phyloP scores from a whole-genome alignment of 2,329 filamentous ascomycete genomes.

The Acrodontium crateriforme region DNA sequence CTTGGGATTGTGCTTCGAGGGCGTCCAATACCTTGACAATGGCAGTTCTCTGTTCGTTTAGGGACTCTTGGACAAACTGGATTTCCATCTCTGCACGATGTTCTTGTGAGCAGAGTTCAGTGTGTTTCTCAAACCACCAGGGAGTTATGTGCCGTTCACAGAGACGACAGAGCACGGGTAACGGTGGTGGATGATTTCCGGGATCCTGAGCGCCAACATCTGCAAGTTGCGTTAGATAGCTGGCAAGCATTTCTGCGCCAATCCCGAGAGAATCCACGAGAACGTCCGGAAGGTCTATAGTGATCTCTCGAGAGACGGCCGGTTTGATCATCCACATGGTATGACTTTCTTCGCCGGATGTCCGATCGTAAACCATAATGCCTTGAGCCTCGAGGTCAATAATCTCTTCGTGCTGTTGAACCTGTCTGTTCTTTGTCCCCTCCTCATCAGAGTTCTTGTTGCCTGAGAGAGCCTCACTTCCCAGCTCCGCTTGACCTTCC shows the following conservation, averaged over 20 bases:
- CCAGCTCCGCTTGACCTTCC: conserved; percentile 7
- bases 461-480: not conserved
- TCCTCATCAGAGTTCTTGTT: too few species aligned
- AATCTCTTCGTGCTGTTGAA: conserved; percentile 26
- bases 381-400: conserved; percentile 88
- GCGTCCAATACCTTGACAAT: conserved; percentile 94
- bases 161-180: conserved; percentile 83
- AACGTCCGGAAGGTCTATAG: conserved; percentile 79
- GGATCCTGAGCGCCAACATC: conserved; percentile 68
- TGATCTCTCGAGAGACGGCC: conserved; percentile 79
- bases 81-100: conserved; percentile 97
- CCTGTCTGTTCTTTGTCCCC: not conserved
- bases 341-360: conserved; percentile 77
- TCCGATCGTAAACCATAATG: conserved; percentile 92
- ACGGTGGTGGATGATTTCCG: conserved; percentile 62
- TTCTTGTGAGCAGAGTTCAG: conserved; percentile 87
- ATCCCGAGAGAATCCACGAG: conserved; percentile 90
- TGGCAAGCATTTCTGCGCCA: conserved; percentile 85
- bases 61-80: conserved; percentile 82
- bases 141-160: conserved; percentile 94
- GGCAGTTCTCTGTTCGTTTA: conserved; percentile 82
- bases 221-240: conserved; percentile 79
- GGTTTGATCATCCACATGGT: conserved; percentile 99
- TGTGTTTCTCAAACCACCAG: conserved; percentile 99
- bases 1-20: conserved; percentile 52